Evolutionary conservation across 805 yeast species (phyloP).

Genomic region (Kuraishia cidri): DNA sequence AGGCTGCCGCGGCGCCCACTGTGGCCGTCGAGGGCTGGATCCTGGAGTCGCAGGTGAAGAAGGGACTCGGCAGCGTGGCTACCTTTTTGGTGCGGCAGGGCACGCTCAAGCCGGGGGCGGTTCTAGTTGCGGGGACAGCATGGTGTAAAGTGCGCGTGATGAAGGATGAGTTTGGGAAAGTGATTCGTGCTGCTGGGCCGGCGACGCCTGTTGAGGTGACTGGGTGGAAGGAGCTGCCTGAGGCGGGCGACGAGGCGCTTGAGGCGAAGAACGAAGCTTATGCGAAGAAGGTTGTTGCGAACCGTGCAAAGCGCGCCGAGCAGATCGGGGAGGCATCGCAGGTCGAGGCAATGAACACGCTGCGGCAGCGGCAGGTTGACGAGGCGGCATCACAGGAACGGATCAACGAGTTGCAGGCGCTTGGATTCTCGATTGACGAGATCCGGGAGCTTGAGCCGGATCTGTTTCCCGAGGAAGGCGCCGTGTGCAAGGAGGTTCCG

Average conservation of each 20-base stretch:
- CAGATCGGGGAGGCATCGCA: slow-evolving; percentile 50
- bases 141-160: slow-evolving; percentile 79
- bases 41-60: slow-evolving; percentile 74
- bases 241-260: slow-evolving; percentile 78
- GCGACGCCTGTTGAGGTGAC: slow-evolving; percentile 84
- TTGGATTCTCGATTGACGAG: slow-evolving; percentile 50
- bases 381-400: slow-evolving; percentile 43
- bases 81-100: slow-evolving; percentile 82
- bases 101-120: slow-evolving; percentile 54
- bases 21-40: slow-evolving; percentile 77
- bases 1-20: slow-evolving; percentile 42
- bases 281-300: slow-evolving; percentile 68
- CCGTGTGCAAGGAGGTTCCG: slow-evolving; percentile 27
- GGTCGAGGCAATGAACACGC: slow-evolving; percentile 63
- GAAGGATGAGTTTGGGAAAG: slow-evolving; percentile 63
- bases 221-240: slow-evolving; percentile 94
- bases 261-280: slow-evolving; percentile 66
- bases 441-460: slow-evolving; percentile 24
- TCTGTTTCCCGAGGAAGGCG: slow-evolving; percentile 17
- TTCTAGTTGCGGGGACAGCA: slow-evolving; percentile 81
- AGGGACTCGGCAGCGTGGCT: slow-evolving; percentile 79
- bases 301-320: slow-evolving; percentile 46
- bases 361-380: slow-evolving; percentile 45
- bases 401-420: slow-evolving; percentile 45
- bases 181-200: slow-evolving; percentile 64